Conservation (phyloP, 2,329 filamentous ascomycete species). For the Monilinia fructicola region DNA sequence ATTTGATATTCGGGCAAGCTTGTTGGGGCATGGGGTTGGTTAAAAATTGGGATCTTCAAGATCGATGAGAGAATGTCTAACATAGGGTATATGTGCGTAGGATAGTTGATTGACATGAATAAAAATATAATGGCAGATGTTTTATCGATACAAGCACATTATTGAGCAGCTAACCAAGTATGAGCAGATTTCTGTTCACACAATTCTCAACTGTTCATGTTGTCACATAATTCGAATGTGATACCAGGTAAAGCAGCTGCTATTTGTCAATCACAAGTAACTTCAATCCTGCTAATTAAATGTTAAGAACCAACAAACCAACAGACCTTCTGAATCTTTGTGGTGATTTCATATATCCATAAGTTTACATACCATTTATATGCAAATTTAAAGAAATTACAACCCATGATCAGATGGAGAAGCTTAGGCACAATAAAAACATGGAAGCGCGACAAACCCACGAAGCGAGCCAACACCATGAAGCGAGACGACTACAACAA, state of each 20-base stretch:
- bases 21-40: neutral
- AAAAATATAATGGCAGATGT: neutral
- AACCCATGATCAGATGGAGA: neutral
- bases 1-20: neutral
- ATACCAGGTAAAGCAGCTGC: neutral
- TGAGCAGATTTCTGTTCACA: too few species aligned
- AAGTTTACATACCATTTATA: neutral
- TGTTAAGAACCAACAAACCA: neutral
- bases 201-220: neutral
- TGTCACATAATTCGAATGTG: neutral
- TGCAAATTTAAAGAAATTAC: neutral
- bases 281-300: neutral
- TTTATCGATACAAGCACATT: neutral
- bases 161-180: neutral
- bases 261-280: neutral
- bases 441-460: neutral
- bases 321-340: neutral
- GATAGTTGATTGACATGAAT: neutral
- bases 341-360: too few species aligned
- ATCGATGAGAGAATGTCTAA: neutral
- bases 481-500: conserved; percentile 7
- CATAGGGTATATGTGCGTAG: neutral
- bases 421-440: neutral
- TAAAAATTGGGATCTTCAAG: neutral
- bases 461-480: neutral